Conservation (phyloP, 148 eudicot species). For the Hydrangea macrophylla region DNA sequence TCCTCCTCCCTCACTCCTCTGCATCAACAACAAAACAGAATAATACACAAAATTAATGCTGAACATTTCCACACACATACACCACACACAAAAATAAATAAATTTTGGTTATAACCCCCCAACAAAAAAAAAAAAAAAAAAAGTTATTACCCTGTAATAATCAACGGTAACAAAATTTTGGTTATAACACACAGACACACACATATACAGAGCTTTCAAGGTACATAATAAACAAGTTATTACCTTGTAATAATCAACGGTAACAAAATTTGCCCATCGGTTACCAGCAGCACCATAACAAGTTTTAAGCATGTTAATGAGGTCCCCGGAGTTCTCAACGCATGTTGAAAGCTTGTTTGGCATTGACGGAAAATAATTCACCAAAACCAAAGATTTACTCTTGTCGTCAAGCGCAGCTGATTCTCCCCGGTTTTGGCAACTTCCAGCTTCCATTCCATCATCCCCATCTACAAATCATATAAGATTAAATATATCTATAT, state of each 20-base stretch:
- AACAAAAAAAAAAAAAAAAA: neutral
- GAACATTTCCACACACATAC: no score
- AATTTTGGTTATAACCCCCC: no score
- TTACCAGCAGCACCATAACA: slow-evolving; percentile 54
- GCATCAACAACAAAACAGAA: slow-evolving; percentile 7
- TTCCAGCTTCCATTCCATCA: slow-evolving; percentile 59
- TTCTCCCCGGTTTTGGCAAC: slow-evolving; percentile 56
- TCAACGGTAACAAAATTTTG: neutral
- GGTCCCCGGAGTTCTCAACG: slow-evolving; percentile 45
- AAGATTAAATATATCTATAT: neutral
- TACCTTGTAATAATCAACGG: slow-evolving; percentile 75
- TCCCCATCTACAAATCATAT: slow-evolving; percentile 48
- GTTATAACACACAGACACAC: neutral
- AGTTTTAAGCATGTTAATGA: slow-evolving; percentile 45
- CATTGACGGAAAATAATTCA: slow-evolving; percentile 48
- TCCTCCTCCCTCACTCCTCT: slow-evolving; percentile 94
- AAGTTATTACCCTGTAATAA: no score
- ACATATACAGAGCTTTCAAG: neutral
- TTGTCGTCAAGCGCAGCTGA: slow-evolving; percentile 49
- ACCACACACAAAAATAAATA: no score
- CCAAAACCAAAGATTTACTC: slow-evolving; percentile 56
- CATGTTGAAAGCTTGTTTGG: slow-evolving; percentile 50
- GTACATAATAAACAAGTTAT: neutral
- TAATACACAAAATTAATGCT: neutral
- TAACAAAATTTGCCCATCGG: slow-evolving; percentile 82